Conservation (phyloP, 306 rosid species). For the Cotoneaster glaucophyllus region DNA sequence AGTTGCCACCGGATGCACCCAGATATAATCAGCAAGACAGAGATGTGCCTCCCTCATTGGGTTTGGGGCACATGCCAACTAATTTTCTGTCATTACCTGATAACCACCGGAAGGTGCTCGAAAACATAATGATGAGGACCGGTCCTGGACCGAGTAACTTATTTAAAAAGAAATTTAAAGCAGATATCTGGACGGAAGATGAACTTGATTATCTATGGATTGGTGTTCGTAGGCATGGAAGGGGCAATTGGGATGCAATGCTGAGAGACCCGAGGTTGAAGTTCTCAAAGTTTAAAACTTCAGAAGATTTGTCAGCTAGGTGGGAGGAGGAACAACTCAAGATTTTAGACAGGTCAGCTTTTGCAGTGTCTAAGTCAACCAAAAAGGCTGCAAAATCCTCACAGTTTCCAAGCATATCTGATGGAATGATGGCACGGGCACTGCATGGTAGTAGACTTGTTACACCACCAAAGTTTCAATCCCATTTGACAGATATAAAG, state of each 20-base stretch:
- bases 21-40: conserved; percentile 70
- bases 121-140: conserved; percentile 96
- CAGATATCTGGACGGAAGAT: conserved; percentile 91
- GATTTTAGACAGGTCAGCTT: conserved; percentile 65
- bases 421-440: conserved; percentile 97
- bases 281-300: conserved; percentile 67
- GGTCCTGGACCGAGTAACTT: conserved; percentile 55
- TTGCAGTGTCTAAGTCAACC: conserved; percentile 51
- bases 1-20: conserved; percentile 61
- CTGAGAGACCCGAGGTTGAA: conserved; percentile 80
- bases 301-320: conserved; percentile 69
- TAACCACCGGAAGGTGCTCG: conserved; percentile 93
- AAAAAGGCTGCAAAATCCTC: conserved; percentile 56
- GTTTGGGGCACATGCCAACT: conserved; percentile 67
- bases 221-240: conserved; percentile 97
- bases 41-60: conserved; percentile 61
- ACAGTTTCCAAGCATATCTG: conserved; percentile 74
- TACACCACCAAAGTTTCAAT: conserved; percentile 66
- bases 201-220: conserved; percentile 98
- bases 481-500: conserved; percentile 94
- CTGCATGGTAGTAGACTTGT: conserved; percentile 84
- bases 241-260: conserved; percentile 91
- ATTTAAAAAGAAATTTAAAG: conserved; percentile 56
- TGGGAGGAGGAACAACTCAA: conserved; percentile 97
- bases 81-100: conserved; percentile 74